Base-by-base conservation (phyloP, 495 filamentous ascomycete genomes). In the Hypoxylon fuscum region DNA sequence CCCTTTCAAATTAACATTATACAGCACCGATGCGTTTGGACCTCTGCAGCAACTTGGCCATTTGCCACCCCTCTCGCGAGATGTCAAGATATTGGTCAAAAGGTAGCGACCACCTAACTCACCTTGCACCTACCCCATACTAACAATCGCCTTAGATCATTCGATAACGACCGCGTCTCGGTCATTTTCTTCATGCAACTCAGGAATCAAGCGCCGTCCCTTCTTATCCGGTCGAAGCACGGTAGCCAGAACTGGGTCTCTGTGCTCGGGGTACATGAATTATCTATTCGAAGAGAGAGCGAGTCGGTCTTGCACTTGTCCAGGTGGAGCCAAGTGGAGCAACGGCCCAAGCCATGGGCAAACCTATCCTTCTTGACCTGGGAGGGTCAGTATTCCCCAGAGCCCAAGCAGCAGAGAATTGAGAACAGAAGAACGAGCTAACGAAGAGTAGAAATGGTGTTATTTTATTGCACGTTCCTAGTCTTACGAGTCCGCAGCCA, bases 391-490 rank as follows among this genome's bases (percentile, higher is more conserved):
- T 61, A 38, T 12, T 10, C n/a, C 35, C 31, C 6, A 34, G 2
- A 3, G 42, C 22, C 18, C 17, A n/a, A 25, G 6, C 15, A 37
- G 5, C n/a, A n/a, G n/a, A n/a, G n/a, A n/a, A 20, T 23, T 17
- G 18, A 12, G 9, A 22, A 2, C 35, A 14, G 37, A 10, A 21
- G 31, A 12, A n/a, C 1, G 50, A 25, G 59, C 69, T 66, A 37
- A 75, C 48, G 12, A 0, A 20, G 15, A 42, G 17, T 34, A 82
- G 79, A 83, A 56, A 86, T 96, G 85, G 89, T 92, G 10, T 76
- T 91, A 1, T 95, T 96, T 71, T 90, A 89, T 71, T 88, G 84
- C 72, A 85, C 87, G 0, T 90, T 94, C 64, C 74, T 90, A 21
- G 87, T 89, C 0, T 80, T 96, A 54, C 91, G 91, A 68, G 81